phyloP scores from a whole-genome alignment of 495 filamentous ascomycete genomes.

The Glutinoglossum americanum region DNA sequence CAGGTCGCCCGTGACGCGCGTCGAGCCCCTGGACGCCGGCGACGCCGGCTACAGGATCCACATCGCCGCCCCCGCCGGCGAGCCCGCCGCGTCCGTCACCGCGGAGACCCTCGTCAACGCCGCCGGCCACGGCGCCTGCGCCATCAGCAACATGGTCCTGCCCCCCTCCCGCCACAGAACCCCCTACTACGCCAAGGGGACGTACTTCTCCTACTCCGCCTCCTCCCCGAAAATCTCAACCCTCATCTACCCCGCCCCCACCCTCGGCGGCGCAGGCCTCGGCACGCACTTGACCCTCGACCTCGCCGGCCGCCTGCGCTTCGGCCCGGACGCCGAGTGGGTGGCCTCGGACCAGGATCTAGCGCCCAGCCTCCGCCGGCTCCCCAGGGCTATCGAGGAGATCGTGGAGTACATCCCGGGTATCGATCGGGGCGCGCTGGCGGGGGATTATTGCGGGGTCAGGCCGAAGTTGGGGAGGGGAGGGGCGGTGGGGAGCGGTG shows the following conservation, averaged over 20 bases:
- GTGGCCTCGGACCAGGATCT: conserved; percentile 39
- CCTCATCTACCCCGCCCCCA: conserved; percentile 69
- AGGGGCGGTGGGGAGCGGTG: conserved; percentile 33
- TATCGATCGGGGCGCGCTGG: conserved; percentile 41
- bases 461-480: conserved; percentile 58
- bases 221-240: conserved; percentile 43
- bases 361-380: conserved; percentile 28
- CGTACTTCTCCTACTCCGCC: conserved; percentile 71
- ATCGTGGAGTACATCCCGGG: conserved; percentile 62
- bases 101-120: conserved; percentile 62
- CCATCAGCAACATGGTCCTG: conserved; percentile 64
- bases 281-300: conserved; percentile 91
- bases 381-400: conserved; percentile 45
- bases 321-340: conserved; percentile 95
- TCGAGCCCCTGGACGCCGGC: conserved; percentile 30
- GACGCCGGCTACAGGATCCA: conserved; percentile 29
- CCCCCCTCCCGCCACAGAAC: conserved; percentile 31
- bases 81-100: conserved; percentile 37
- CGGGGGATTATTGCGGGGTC: conserved; percentile 75
- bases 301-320: conserved; percentile 63
- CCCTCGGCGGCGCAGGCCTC: conserved; percentile 60
- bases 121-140: conserved; percentile 58
- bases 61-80: conserved; percentile 25
- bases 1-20: conserved; percentile 32
- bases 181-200: conserved; percentile 78